phyloP scores from a whole-genome alignment of 371 early-diverging fungal genomes.

The Actinomortierella wolfii region DNA sequence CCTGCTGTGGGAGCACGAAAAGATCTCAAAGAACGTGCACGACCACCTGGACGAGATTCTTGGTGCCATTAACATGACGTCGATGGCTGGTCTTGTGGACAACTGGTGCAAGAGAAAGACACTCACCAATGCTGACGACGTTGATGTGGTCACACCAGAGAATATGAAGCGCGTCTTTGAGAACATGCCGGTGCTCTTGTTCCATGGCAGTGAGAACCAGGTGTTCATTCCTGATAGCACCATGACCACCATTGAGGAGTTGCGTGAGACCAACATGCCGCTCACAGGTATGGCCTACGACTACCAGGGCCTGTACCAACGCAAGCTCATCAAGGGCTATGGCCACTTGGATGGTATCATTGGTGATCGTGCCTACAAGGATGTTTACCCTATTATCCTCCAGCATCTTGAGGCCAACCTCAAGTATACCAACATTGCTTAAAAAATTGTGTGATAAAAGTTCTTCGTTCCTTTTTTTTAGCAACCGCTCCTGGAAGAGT shows the following conservation, averaged over 20 bases:
- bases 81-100: slow-evolving; percentile 25
- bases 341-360: slow-evolving; percentile 45
- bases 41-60: slow-evolving; percentile 41
- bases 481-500: no score
- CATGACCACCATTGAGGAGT: slow-evolving; percentile 25
- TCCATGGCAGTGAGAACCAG: slow-evolving; percentile 43
- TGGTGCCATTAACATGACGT: slow-evolving; percentile 44
- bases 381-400: slow-evolving; percentile 35
- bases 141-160: slow-evolving; percentile 31
- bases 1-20: slow-evolving; percentile 46
- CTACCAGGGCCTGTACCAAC: slow-evolving; percentile 33
- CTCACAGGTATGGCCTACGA: slow-evolving; percentile 29
- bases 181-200: slow-evolving; percentile 33
- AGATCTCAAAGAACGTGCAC: slow-evolving; percentile 44
- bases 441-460: no score
- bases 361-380: slow-evolving; percentile 39
- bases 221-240: slow-evolving; percentile 34
- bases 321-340: slow-evolving; percentile 33
- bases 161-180: slow-evolving; percentile 24
- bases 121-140: slow-evolving; percentile 20
- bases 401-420: slow-evolving; percentile 24
- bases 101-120: slow-evolving; percentile 37
- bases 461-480: no score
- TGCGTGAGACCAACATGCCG: slow-evolving; percentile 26
- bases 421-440: slow-evolving; percentile 9